Base-by-base conservation (phyloP, 2,329 filamentous ascomycete species). In the Daldinia sp. region DNA sequence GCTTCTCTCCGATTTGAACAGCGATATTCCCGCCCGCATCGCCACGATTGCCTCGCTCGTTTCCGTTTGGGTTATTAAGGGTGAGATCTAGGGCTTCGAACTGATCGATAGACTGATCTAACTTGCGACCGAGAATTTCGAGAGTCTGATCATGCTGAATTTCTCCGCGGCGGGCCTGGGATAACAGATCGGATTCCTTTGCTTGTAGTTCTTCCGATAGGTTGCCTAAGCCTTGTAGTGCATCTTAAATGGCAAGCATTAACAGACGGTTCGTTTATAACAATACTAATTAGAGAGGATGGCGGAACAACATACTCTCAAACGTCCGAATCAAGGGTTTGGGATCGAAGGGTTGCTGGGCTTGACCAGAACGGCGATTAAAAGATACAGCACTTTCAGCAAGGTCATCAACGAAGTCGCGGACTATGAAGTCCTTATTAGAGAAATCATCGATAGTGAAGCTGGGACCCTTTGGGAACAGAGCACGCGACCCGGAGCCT, bases 271-370 rank as follows among this genome's bases (percentile, higher is more conserved):
- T 28, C 18, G 10, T 15, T 13, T 26, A 6, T 13, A n/a, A 20
- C 37, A 56, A 13, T 23, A 44, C 18, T 26, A 35, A 26, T 15
- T 26, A 35, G 18, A 37, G 42, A 46, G 35, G 46, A 44, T 12
- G 33, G 61, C 26, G n/a, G 15, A 46, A 28, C 37, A 51, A 67
- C 82, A 71, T 82, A 90, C 88, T 89, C 78, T 99, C 96, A 79
- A 99, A 99, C 1, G 93, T 94, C 67, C 96, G 90, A 76, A 99
- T 99, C 74, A 99, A 85, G 35, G 96, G 97, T 81, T 99, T 99
- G 0, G 96, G 94, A 77, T 99, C 96, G 82, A 99, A 99, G 4
- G 86, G 82, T 69, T 86, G 85, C 77, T 84, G 85, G 68, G 83
- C 84, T 71, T 88, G 86, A 6, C 88, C 90, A 13, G 94, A 98